phyloP scores from a whole-genome alignment of 139 green algal genomes.

The Medakamo hakoo region DNA sequence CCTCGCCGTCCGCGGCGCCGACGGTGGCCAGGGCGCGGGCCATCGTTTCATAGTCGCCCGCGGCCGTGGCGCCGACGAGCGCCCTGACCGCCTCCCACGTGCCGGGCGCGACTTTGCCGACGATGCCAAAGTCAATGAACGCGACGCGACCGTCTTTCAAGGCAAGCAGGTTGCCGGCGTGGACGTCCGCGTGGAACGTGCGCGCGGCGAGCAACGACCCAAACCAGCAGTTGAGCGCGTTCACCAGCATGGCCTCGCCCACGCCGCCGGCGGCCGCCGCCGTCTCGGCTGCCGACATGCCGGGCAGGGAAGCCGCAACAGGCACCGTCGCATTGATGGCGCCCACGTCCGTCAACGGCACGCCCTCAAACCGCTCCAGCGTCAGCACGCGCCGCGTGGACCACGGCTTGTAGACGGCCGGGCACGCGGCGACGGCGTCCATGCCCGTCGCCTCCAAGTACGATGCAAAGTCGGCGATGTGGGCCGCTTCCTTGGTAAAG shows the following conservation, averaged over 20 bases:
- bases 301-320: too few species aligned
- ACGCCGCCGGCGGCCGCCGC: slow-evolving; percentile 4
- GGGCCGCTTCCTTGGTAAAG: slow-evolving; percentile 66
- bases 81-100: slow-evolving; percentile 58
- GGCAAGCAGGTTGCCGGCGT: slow-evolving; percentile 89
- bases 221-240: slow-evolving; percentile 93
- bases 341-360: slow-evolving; percentile 78
- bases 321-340: slow-evolving; percentile 55
- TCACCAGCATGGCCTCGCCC: slow-evolving; percentile 47
- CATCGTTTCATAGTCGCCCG: slow-evolving; percentile 59
- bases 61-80: slow-evolving; percentile 44
- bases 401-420: slow-evolving; percentile 57
- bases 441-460: slow-evolving; percentile 57
- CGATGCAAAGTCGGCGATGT: slow-evolving; percentile 54
- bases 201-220: slow-evolving; percentile 60
- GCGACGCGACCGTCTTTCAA: slow-evolving; percentile 44
- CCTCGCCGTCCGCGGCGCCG: slow-evolving; percentile 18
- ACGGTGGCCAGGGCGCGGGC: slow-evolving; percentile 47
- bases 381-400: slow-evolving; percentile 64
- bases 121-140: slow-evolving; percentile 94
- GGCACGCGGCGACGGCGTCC: slow-evolving; percentile 47
- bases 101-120: slow-evolving; percentile 55
- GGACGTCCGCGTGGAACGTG: slow-evolving; percentile 95
- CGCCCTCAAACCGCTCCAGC: slow-evolving; percentile 81
- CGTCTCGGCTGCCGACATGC: too few species aligned